phyloP scores from a whole-genome alignment of 345 rosid genomes.

The Lenwebbia sp. region DNA sequence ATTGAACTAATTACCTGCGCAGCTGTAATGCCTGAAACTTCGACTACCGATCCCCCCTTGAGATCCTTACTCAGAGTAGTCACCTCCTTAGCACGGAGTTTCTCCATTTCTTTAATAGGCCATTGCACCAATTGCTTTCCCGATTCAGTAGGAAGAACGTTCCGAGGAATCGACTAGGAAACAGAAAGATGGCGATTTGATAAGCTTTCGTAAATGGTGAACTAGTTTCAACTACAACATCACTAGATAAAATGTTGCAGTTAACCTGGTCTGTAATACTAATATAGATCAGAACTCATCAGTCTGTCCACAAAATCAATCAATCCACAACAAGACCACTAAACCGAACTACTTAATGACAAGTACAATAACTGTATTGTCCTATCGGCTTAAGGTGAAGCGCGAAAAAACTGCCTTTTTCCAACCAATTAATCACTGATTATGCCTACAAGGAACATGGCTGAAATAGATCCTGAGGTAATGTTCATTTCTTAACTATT shows the following conservation, averaged over 20 bases:
- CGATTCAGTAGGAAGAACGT: slow-evolving; percentile 28
- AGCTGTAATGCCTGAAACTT: slow-evolving; percentile 42
- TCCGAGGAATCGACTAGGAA: slow-evolving; percentile 47
- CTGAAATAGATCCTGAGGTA: neutral
- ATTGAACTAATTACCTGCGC: slow-evolving; percentile 22
- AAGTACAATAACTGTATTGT: neutral
- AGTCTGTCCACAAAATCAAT: neutral
- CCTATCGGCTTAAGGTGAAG: neutral
- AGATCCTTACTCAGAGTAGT: slow-evolving; percentile 11
- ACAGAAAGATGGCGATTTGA: neutral
- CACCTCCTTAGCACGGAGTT: slow-evolving; percentile 15
- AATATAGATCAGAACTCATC: neutral
- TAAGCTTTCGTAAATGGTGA: neutral
- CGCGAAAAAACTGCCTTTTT: neutral
- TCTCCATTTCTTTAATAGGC: slow-evolving; percentile 53
- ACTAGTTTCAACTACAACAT: neutral
- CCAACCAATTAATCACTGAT: neutral
- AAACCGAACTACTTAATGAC: neutral
- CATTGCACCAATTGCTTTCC: slow-evolving; percentile 54
- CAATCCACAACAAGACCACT: neutral
- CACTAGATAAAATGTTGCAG: neutral
- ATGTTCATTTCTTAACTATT: neutral
- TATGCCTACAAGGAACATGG: too few species aligned
- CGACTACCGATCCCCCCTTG: slow-evolving; percentile 15
- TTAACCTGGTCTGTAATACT: neutral